Conservation (phyloP, 257 asterid species). For the Salvia miltiorrhiza region DNA sequence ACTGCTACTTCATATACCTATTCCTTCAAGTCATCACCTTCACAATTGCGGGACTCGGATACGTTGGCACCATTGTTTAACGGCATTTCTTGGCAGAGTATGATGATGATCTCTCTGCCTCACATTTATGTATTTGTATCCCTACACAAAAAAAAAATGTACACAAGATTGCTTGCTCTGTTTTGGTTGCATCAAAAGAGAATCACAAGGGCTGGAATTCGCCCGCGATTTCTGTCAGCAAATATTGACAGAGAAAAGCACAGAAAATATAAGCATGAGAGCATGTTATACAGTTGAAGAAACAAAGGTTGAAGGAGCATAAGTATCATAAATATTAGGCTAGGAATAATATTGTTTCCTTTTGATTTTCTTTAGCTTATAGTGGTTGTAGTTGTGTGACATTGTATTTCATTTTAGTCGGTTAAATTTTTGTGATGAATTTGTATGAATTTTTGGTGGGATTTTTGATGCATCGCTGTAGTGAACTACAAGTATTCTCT, state of each 20-base stretch:
- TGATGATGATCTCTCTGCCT: neutral
- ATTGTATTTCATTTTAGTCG: conserved; percentile 25
- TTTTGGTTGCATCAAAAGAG: too few species aligned
- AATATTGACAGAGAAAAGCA: conserved; percentile 25
- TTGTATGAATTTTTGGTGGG: neutral
- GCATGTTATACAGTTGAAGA: conserved; percentile 31
- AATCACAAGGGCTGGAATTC: conserved; percentile 19
- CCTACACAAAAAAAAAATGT: conserved; percentile 41
- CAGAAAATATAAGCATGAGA: conserved; percentile 18
- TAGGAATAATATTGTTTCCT: conserved; percentile 27
- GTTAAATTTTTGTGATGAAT: conserved; percentile 13
- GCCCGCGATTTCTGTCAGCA: conserved; percentile 21
- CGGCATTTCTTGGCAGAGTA: neutral
- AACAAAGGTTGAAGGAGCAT: conserved; percentile 39
- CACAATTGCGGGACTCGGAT: conserved; percentile 60
- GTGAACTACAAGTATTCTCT: neutral
- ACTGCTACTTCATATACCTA: conserved; percentile 50
- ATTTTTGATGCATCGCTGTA: neutral
- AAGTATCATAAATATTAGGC: conserved; percentile 33
- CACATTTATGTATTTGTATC: conserved; percentile 26
- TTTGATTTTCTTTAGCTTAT: conserved; percentile 19
- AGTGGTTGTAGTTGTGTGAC: conserved; percentile 45
- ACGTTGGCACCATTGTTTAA: conserved; percentile 61
- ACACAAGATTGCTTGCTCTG: conserved; percentile 38
- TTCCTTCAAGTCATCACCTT: conserved; percentile 58